Conservation (phyloP, 2,329 filamentous ascomycete species). For the Ceratocystiopsis minuta region DNA sequence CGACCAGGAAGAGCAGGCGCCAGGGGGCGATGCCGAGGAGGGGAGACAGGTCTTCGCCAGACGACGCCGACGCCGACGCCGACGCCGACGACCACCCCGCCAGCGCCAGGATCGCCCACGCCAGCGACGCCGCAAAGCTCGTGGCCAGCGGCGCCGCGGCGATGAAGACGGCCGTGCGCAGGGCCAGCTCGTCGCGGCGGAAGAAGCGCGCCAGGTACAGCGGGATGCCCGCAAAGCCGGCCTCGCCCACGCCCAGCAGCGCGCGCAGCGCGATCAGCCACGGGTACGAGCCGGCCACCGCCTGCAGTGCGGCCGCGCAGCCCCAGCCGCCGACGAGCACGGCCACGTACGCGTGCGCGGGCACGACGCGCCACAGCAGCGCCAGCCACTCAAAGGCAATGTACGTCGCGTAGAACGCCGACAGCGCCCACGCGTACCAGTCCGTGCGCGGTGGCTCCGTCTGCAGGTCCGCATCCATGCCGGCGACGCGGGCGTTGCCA, state of each 20-base stretch:
- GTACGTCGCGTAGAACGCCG: slow-evolving; percentile 44
- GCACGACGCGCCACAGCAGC: slow-evolving; percentile 40
- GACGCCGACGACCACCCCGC: slow-evolving; percentile 18
- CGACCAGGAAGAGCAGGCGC: slow-evolving; percentile 69
- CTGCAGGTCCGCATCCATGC: slow-evolving; percentile 43
- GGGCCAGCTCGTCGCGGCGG: slow-evolving; percentile 54
- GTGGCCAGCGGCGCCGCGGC: slow-evolving; percentile 71
- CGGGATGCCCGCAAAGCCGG: slow-evolving; percentile 45
- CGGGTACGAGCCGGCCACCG: slow-evolving; percentile 43
- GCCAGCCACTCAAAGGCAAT: slow-evolving; percentile 49
- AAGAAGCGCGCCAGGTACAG: slow-evolving; percentile 50
- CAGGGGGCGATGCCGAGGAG: slow-evolving; percentile 54
- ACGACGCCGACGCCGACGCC: background rate
- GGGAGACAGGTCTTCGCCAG: too few species aligned
- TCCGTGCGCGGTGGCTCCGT: slow-evolving; percentile 23
- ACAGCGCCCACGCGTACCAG: slow-evolving; percentile 43
- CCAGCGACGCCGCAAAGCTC: slow-evolving; percentile 62
- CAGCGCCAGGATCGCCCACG: slow-evolving; percentile 58
- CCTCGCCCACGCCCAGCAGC: slow-evolving; percentile 44
- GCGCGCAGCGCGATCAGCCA: slow-evolving; percentile 35
- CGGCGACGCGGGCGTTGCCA: slow-evolving; percentile 44
- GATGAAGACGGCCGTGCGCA: slow-evolving; percentile 72
- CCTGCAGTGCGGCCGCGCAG: slow-evolving; percentile 56
- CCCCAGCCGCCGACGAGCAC: slow-evolving; percentile 63
- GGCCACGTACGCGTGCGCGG: slow-evolving; percentile 40